A percentile compares a stretch with the other conserved stretches of the same genome.
Evolutionary conservation across 106 monocot species (phyloP).

Genomic region (Cymbidium sinense): DNA sequence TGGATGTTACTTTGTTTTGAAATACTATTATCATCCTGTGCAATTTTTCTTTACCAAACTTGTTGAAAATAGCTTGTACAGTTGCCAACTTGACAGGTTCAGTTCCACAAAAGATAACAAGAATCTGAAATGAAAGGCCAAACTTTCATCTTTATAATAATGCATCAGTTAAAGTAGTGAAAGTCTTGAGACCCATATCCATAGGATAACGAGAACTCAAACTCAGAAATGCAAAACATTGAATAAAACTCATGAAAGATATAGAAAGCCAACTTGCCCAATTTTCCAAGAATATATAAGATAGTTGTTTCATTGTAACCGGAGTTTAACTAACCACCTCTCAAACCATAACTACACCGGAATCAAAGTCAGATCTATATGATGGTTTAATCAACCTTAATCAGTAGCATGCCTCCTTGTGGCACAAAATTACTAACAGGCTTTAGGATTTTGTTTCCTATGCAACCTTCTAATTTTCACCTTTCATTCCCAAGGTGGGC

Average conservation of each 20-base stretch:
- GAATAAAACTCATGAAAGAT: not conserved
- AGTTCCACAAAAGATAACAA: slow-evolving; percentile 42
- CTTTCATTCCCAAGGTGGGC: too few relatives aligned
- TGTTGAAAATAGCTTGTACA: slow-evolving; percentile 17
- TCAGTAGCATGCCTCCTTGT: too few relatives aligned
- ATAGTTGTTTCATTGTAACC: not conserved
- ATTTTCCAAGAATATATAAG: not conserved
- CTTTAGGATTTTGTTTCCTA: too few relatives aligned
- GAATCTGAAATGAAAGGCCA: slow-evolving; percentile 21
- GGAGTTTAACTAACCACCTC: too few relatives aligned
- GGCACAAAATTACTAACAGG: too few relatives aligned
- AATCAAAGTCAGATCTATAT: not conserved
- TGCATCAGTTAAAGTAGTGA: not conserved
- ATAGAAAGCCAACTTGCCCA: not conserved
- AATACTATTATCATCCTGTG: slow-evolving; percentile 43
- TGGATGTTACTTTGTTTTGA: slow-evolving; percentile 42
- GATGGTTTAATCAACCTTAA: too few relatives aligned
- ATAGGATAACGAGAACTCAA: not conserved
- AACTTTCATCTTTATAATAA: not conserved
- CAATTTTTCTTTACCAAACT: slow-evolving; percentile 29
- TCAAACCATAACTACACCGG: too few relatives aligned
- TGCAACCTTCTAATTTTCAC: too few relatives aligned
- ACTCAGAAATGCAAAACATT: not conserved
- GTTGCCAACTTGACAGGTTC: slow-evolving; percentile 32
- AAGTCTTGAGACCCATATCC: not conserved